phyloP scores from a whole-genome alignment of 257 asterid species.

The Anisodus tanguticus region DNA sequence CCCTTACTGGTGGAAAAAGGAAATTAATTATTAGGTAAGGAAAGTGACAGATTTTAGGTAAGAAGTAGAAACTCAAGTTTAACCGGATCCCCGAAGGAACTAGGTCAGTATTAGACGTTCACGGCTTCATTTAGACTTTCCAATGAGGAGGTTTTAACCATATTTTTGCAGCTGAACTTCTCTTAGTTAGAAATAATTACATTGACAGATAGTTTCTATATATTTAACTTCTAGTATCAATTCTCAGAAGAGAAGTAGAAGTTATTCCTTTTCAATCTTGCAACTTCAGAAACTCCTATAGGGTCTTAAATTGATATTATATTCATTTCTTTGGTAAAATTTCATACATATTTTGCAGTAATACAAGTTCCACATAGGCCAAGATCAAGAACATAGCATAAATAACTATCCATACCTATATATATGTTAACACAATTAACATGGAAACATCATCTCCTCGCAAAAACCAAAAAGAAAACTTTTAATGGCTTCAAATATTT shows the following conservation, averaged over 20 bases:
- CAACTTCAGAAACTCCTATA: neutral
- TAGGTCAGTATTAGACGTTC: neutral
- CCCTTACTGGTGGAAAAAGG: neutral
- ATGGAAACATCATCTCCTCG: neutral
- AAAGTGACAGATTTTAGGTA: neutral
- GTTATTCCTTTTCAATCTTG: no score
- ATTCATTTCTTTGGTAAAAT: no score
- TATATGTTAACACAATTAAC: neutral
- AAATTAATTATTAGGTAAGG: constrained; percentile 2
- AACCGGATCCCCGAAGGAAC: neutral
- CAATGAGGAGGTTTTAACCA: neutral
- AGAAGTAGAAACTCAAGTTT: neutral
- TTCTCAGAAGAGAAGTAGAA: no score
- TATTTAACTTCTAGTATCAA: neutral
- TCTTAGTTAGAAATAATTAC: neutral
- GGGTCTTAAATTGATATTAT: neutral
- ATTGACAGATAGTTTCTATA: neutral
- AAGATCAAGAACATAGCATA: neutral
- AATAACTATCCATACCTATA: neutral
- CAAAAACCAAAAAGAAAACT: neutral
- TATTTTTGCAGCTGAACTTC: neutral
- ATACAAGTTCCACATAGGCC: neutral
- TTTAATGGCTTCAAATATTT: no score
- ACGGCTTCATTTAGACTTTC: neutral
- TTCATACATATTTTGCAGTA: neutral